Evolutionary conservation across 2,329 filamentous ascomycete genomes (phyloP).

Genomic region (Alternaria sp.): DNA sequence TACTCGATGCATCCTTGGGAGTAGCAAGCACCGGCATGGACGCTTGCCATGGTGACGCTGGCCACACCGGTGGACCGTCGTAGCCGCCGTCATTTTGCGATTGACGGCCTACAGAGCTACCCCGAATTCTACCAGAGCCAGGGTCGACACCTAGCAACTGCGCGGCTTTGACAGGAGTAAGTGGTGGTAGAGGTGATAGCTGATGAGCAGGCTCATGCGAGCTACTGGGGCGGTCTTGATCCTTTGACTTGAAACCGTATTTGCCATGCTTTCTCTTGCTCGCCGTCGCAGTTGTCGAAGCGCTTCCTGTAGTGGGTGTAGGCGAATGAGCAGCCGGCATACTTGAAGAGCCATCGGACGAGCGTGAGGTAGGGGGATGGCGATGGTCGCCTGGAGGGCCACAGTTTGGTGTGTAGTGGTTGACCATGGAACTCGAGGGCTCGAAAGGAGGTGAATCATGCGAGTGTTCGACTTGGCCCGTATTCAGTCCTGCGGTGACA

Average conservation of each 20-base stretch:
- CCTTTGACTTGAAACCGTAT: slow-evolving; percentile 27
- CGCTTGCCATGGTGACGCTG: slow-evolving; percentile 9
- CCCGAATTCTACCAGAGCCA: slow-evolving; percentile 7
- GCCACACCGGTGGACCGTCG: slow-evolving; percentile 17
- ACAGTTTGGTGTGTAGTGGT: slow-evolving; percentile 10
- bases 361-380: neutral
- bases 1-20: slow-evolving; percentile 11
- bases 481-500: slow-evolving; percentile 2
- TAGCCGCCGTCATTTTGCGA: slow-evolving; percentile 9
- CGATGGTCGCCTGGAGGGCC: slow-evolving; percentile 9
- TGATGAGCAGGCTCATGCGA: slow-evolving; percentile 12
- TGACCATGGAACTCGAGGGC: slow-evolving; percentile 9
- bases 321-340: slow-evolving; percentile 7
- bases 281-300: slow-evolving; percentile 9
- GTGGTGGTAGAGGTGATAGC: slow-evolving; percentile 28
- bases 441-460: slow-evolving; percentile 12
- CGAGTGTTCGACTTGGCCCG: slow-evolving; percentile 12
- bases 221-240: slow-evolving; percentile 17
- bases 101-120: slow-evolving; percentile 2
- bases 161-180: slow-evolving; percentile 35
- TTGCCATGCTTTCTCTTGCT: slow-evolving; percentile 31
- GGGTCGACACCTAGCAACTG: slow-evolving; percentile 30
- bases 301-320: slow-evolving; percentile 9
- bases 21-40: slow-evolving; percentile 11
- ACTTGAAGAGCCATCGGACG: slow-evolving; percentile 7